These are phyloP conservation scores for Umbilicus rupestris DNA, from an alignment of 164 flowering plant genomes.

Conservation along the genomic window DNA sequence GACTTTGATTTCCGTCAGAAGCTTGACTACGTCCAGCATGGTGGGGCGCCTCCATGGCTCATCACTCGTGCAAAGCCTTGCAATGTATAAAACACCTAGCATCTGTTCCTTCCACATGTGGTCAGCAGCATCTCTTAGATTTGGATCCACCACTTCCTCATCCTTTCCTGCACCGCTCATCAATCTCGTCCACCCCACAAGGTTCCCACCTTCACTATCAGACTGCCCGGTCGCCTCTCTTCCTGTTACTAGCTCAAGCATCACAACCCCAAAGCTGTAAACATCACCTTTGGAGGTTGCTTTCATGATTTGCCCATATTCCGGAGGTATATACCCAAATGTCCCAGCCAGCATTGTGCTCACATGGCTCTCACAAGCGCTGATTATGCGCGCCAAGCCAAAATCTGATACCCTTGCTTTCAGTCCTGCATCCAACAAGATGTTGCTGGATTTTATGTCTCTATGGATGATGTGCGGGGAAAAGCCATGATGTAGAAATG, in stretches of 20 bases:
- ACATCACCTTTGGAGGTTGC: conserved; percentile 55
- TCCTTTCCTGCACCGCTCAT: conserved; percentile 32
- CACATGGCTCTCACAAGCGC: conserved; percentile 60
- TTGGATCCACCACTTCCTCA: conserved; percentile 35
- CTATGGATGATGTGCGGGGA: conserved; percentile 63
- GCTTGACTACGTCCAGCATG: conserved; percentile 51
- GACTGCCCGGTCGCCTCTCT: conserved; percentile 51
- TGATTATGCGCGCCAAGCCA: conserved; percentile 59
- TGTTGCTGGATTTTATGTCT: conserved; percentile 65
- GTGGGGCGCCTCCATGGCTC: conserved; percentile 47
- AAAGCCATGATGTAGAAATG: conserved; percentile 61
- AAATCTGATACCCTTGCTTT: conserved; percentile 60
- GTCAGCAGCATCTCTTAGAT: conserved; percentile 11
- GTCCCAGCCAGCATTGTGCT: conserved; percentile 60
- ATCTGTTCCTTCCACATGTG: conserved; percentile 37
- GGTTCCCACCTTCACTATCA: conserved; percentile 54
- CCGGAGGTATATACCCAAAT: conserved; percentile 63
- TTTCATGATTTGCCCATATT: conserved; percentile 51
- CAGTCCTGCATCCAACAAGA: conserved; percentile 35
- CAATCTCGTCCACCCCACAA: conserved; percentile 67
- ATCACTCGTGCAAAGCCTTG: conserved; percentile 41
- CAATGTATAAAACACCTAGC: conserved; percentile 35
- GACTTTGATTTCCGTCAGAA: conserved; percentile 23
- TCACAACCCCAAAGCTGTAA: conserved; percentile 59
- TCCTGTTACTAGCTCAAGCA: conserved; percentile 55